phyloP scores from a whole-genome alignment of 345 rosid species.

The Eucalyptus curtisii region DNA sequence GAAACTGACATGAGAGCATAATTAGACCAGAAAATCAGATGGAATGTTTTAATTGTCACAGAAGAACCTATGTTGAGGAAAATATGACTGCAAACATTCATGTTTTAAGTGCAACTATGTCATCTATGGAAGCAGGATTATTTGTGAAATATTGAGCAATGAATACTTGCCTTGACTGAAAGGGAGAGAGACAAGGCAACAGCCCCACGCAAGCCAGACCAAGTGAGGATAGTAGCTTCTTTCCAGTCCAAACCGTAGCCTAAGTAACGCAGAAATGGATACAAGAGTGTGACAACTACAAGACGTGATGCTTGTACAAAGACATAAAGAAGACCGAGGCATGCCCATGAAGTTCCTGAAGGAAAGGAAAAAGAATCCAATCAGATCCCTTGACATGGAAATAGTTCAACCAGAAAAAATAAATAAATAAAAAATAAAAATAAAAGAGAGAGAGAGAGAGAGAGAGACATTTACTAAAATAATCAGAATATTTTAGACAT shows the following conservation, averaged over 20 bases:
- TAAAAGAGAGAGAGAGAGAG: too few relatives aligned
- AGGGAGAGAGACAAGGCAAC: conserved; percentile 88
- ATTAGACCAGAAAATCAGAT: neutral
- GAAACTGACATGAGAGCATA: neutral
- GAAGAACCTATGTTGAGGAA: neutral
- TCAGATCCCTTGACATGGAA: neutral
- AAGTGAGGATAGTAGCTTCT: conserved; percentile 70
- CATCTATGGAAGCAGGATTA: neutral
- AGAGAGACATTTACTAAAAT: neutral
- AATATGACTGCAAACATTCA: neutral
- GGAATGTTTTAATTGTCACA: neutral
- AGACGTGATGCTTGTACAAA: conserved; percentile 62
- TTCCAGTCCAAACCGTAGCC: conserved; percentile 97
- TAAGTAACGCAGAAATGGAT: conserved; percentile 42
- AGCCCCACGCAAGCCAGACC: conserved; percentile 97
- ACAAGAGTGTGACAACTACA: conserved; percentile 60
- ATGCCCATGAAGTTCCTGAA: conserved; percentile 77
- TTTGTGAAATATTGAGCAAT: neutral
- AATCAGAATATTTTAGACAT: neutral
- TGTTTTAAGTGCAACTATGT: neutral
- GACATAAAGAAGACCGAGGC: conserved; percentile 59
- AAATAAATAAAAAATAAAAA: too few relatives aligned
- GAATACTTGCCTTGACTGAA: conserved; percentile 70
- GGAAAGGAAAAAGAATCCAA: neutral
- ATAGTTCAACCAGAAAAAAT: neutral